Percentiles rank a stretch among this genome's conserved stretches.
phyloP scores from a whole-genome alignment of 2,329 filamentous ascomycete species.

The Sporothrix brunneoviolacea region DNA sequence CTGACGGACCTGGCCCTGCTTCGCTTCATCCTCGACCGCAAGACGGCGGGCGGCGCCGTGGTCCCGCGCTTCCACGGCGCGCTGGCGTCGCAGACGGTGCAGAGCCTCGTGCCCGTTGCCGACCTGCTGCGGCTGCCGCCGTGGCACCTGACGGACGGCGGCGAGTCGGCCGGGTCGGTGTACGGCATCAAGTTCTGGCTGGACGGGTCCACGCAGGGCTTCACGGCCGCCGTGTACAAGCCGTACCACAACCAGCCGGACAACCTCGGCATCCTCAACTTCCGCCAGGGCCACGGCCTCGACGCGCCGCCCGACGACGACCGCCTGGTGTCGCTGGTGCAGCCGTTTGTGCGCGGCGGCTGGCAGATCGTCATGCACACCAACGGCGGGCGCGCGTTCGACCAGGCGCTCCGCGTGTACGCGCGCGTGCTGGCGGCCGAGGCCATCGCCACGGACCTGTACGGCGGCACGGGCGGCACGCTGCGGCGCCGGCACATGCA shows the following conservation, averaged over 20 bases:
- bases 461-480: background rate
- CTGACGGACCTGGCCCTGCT: slow-evolving; percentile 11
- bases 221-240: slow-evolving; percentile 13
- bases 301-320: slow-evolving; percentile 13
- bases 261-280: slow-evolving; percentile 23
- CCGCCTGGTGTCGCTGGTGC: slow-evolving; percentile 9
- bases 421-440: slow-evolving; percentile 13
- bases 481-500: slow-evolving; percentile 11
- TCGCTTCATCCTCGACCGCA: background rate
- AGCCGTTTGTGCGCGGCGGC: slow-evolving; percentile 13
- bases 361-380: slow-evolving; percentile 18
- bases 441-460: background rate
- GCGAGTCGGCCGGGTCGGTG: background rate
- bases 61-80: slow-evolving; percentile 13
- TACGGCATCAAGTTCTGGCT: slow-evolving; percentile 17
- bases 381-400: slow-evolving; percentile 13
- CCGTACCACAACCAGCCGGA: slow-evolving; percentile 15
- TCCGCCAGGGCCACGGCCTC: slow-evolving; percentile 9
- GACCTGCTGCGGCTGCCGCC: slow-evolving; percentile 10
- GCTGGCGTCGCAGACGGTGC: slow-evolving; percentile 5
- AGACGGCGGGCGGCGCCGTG: background rate
- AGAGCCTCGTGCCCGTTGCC: slow-evolving; percentile 1
- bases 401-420: slow-evolving; percentile 14
- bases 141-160: slow-evolving; percentile 4
- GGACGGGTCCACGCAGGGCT: slow-evolving; percentile 14